Conservation (phyloP, 2,329 filamentous ascomycete genomes). For the Nectriaceae sp. region DNA sequence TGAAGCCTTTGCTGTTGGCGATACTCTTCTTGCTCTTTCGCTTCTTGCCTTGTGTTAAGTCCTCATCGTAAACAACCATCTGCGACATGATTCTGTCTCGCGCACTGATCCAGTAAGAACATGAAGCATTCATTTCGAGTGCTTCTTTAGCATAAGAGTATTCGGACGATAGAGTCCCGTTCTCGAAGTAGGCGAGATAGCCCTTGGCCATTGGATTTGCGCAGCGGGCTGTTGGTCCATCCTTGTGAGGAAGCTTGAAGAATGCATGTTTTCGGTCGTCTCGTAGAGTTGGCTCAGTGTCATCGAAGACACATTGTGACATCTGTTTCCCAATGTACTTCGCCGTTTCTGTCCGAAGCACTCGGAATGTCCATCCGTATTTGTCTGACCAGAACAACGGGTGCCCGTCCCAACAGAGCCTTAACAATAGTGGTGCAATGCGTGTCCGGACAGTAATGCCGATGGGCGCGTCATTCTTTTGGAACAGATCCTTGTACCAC, state of each 20-base stretch:
- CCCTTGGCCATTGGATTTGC: conserved; percentile 87
- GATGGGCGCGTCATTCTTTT: conserved; percentile 68
- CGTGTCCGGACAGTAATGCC: conserved; percentile 83
- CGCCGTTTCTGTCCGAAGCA: conserved; percentile 60
- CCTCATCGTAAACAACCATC: conserved; percentile 84
- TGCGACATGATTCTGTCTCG: conserved; percentile 92
- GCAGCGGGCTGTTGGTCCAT: conserved; percentile 84
- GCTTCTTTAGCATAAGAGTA: conserved; percentile 91
- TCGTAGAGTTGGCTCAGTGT: conserved; percentile 64
- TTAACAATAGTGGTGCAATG: conserved; percentile 81
- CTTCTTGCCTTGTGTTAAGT: conserved; percentile 39
- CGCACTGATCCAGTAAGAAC: conserved; percentile 98
- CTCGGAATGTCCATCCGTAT: conserved; percentile 90
- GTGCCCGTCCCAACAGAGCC: conserved; percentile 84
- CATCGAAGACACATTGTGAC: conserved; percentile 76
- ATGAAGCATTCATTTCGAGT: conserved; percentile 96
- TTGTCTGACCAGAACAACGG: conserved; percentile 92
- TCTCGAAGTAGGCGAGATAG: conserved; percentile 89
- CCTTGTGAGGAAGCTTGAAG: conserved; percentile 95
- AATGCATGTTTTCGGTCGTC: conserved; percentile 70
- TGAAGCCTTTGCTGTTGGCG: conserved; percentile 63
- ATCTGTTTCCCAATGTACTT: conserved; percentile 74
- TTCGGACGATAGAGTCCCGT: conserved; percentile 82
- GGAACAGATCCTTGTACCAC: conserved; percentile 93
- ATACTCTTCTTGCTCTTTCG: conserved; percentile 9